Evolutionary conservation across 371 early-diverging fungal genomes (phyloP), one percentile per base, ranked within the genome.

Genomic region (Actinomucor elegans): DNA sequence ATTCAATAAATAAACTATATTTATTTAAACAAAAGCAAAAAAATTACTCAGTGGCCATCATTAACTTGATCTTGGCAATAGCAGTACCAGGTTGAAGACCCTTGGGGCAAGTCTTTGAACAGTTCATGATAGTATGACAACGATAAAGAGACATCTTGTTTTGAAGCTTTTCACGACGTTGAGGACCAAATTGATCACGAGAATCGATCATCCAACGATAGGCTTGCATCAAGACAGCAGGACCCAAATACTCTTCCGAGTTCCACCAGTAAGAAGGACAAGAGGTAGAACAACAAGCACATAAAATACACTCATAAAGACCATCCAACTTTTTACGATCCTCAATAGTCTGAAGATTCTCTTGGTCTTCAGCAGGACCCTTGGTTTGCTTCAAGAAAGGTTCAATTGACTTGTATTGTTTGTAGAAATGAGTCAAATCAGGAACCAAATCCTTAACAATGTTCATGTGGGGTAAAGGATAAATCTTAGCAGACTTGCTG

Each of bases 111-210:
- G 96, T 95, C 62, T 87, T 81, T 49, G 94, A 81, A 73, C 98
- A 97, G 87, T 97, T 96, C 98, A 97, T 96, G 75, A 97, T 98
- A 53, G 97, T 96, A 79, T 98, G 98, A 87, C 98, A 98, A 47
- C 96, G 91, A 83, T 94, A 98, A 9, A 96, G 81, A 7, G 93
- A 88, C 90, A 95, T 95, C 38, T 94, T 88, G 71, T 94, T 94
- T 73, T 98, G 96, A 59, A 98, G 79, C 44, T 85, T 85, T 50
- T 80, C 86, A 55, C 95, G 85, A 61, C 98, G 90, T 70, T 96
- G 92, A 50, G 72, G 58, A 32, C 92, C 92, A 67, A 86, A 91
- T 57, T 96, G 91, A 74, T 98, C 98, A 69, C 98, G 90, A 33
- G 91, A 89, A 74, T 97, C 98, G 47, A 87, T 87, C 92, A 96